Conservation (phyloP, 2,329 filamentous ascomycete genomes). For the Taxawa tesnikishii region DNA sequence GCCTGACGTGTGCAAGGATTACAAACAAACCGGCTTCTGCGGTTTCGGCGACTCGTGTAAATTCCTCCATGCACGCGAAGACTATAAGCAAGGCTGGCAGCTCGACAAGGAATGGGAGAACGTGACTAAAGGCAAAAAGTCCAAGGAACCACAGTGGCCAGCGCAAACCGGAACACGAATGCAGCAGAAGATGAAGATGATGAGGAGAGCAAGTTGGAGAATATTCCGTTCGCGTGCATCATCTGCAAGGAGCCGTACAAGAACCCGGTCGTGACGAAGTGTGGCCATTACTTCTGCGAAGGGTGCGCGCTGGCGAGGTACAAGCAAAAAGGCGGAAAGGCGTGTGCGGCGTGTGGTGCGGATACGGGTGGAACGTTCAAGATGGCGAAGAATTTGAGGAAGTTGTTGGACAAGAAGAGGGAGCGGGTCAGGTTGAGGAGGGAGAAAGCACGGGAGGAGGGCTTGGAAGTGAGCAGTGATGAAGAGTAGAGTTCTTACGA, state of each 20-base stretch:
- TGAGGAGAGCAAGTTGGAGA: conserved; percentile 63
- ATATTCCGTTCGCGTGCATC: conserved; percentile 81
- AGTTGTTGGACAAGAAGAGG: conserved; percentile 63
- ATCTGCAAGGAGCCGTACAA: conserved; percentile 73
- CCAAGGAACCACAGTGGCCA: conserved; percentile 40
- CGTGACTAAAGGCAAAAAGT: conserved; percentile 49
- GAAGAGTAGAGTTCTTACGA: too few species aligned
- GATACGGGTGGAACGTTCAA: conserved; percentile 89
- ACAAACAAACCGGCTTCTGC: conserved; percentile 66
- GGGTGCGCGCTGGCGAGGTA: conserved; percentile 78
- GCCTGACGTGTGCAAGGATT: conserved; percentile 92
- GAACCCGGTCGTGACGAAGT: conserved; percentile 73
- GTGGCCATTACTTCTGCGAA: conserved; percentile 94
- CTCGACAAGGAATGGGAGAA: conserved; percentile 90
- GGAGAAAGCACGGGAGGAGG: conserved; percentile 9
- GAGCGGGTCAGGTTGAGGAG: conserved; percentile 28
- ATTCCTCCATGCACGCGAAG: conserved; percentile 62
- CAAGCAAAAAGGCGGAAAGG: conserved; percentile 62
- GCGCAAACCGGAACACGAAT: conserved; percentile 38
- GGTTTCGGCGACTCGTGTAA: conserved; percentile 73
- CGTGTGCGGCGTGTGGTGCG: conserved; percentile 72
- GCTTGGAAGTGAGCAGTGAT: conserved; percentile 9
- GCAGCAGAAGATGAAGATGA: conserved; percentile 39
- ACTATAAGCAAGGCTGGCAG: conserved; percentile 89
- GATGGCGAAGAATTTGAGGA: conserved; percentile 68